These are phyloP conservation scores for Cladophialophora bantiana DNA, from an alignment of 2,329 filamentous ascomycete genomes.

Conservation along the genomic window DNA sequence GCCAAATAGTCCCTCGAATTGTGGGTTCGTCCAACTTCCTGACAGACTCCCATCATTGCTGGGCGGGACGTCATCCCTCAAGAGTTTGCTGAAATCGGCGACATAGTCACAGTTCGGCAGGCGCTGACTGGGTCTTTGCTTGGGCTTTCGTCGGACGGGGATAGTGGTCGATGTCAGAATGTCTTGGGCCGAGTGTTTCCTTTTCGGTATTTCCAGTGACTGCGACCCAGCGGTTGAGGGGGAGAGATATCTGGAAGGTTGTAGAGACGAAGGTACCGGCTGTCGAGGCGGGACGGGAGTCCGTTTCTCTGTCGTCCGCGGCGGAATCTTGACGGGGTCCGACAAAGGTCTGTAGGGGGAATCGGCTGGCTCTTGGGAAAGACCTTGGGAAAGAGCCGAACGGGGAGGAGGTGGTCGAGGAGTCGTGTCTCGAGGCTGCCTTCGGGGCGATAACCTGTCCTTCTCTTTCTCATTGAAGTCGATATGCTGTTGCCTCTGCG, in stretches of 20 bases:
- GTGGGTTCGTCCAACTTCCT: constrained; percentile 52
- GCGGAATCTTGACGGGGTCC: constrained; percentile 33
- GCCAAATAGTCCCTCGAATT: constrained; percentile 64
- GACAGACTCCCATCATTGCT: constrained; percentile 55
- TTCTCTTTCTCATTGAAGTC: constrained; percentile 34
- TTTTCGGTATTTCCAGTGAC: constrained; percentile 18
- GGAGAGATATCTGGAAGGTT: constrained; percentile 14
- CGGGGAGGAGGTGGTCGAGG: constrained; percentile 22
- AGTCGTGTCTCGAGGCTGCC: constrained; percentile 4
- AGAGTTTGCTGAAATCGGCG: constrained; percentile 62
- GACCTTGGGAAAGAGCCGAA: constrained; percentile 30
- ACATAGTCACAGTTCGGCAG: constrained; percentile 52
- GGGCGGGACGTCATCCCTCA: constrained; percentile 60
- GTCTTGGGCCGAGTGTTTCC: constrained; percentile 37
- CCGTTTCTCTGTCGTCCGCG: constrained; percentile 11
- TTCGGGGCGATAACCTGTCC: constrained; percentile 23
- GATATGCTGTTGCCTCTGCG: constrained; percentile 38
- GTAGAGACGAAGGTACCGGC: constrained; percentile 25
- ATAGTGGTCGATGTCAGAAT: constrained; percentile 67
- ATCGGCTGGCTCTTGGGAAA: constrained; percentile 20
- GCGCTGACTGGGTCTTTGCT: constrained; percentile 50
- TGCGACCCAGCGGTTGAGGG: background rate
- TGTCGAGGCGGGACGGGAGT: constrained; percentile 15
- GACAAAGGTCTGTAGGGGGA: constrained; percentile 18
- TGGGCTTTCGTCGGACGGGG: constrained; percentile 56